Evolutionary conservation across 768 basidiomycete species (phyloP), one percentile per base, ranked within the genome.

Genomic region (Auriscalpium vulgare): DNA sequence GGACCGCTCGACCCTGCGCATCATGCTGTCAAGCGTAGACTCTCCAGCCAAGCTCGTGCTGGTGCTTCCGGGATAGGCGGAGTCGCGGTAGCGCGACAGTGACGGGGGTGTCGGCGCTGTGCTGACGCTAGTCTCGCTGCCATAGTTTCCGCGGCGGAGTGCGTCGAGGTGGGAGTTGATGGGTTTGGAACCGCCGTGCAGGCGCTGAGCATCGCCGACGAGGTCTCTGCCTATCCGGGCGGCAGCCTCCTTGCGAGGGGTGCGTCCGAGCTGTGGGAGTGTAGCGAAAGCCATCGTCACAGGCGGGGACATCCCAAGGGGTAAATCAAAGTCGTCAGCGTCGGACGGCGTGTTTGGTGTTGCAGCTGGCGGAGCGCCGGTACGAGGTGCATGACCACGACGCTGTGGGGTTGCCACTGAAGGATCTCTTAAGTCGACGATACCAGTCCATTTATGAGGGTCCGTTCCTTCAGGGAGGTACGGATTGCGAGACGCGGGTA

Each of bases 181-280:
- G 29, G 29, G 29, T 29, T 29, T 29, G 29, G 29, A 29, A 5
- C 29, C 29, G 10, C n/a, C 36, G 50, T 37, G 36, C 6, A 58
- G 60, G 4, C 52, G 23, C 16, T 43, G 40, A 2, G 52, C 52
- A 34, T 80, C 77, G 21, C 77, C 79, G 17, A 91, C 69, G 2
- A 91, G 71, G 66, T 86, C 84, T 35, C 75, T 75, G 51, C 80
- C 78, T 51, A 92, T 88, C 13, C 85, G 77, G 10, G 78, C 74
- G 1, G 86, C 87, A 4, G 88, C 90, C 57, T 84, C 82, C 64
- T 80, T 85, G 35, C 75, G 78, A 0, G 91, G 91, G 3, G 91
- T 91, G 48, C 81, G 78, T 1, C 81, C 78, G 10, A 79, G 64
- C 17, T 69, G 67, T 17, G 72, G 65, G 9, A 68, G 69, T 6